Percentiles rank a stretch among this genome's conserved stretches.
Evolutionary conservation across 2,329 filamentous ascomycete species (phyloP).

Genomic region (Aspergillus sp.): DNA sequence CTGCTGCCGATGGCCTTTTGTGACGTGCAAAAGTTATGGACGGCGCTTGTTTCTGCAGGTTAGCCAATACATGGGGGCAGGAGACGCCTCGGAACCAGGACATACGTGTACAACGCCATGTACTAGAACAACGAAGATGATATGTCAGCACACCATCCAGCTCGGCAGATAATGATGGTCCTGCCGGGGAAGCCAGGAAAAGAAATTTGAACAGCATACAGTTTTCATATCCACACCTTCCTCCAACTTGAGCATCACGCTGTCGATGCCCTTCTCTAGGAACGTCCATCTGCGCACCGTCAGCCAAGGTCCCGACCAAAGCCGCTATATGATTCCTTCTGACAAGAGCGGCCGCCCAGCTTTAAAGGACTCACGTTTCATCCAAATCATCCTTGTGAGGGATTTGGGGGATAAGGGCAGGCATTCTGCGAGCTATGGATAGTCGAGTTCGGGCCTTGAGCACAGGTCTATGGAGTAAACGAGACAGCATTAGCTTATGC

Average conservation of each 20-base stretch:
- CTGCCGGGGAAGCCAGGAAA: neutral
- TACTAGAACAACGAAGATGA: conserved; percentile 56
- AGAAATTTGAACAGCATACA: conserved; percentile 48
- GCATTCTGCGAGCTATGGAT: conserved; percentile 31
- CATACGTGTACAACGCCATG: conserved; percentile 91
- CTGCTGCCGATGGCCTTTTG: conserved; percentile 80
- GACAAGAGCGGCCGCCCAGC: neutral
- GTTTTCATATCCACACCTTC: conserved; percentile 92
- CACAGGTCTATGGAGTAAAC: conserved; percentile 1
- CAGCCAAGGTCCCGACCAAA: conserved; percentile 15
- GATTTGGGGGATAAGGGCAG: conserved; percentile 44
- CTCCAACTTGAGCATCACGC: conserved; percentile 90
- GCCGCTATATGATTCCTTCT: neutral
- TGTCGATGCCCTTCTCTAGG: conserved; percentile 81
- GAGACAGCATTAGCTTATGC: neutral
- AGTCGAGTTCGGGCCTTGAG: neutral
- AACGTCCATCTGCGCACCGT: conserved; percentile 73
- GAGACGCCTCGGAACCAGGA: conserved; percentile 1
- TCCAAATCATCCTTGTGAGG: conserved; percentile 61
- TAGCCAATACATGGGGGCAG: conserved; percentile 1
- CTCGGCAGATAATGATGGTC: neutral
- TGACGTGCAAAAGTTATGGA: conserved; percentile 98
- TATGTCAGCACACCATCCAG: conserved; percentile 16
- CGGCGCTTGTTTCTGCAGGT: conserved; percentile 59
- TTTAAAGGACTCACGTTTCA: conserved; percentile 56